A percentile compares a stretch with the other conserved stretches of the same genome.
Conservation (phyloP, 805 yeast genomes). For the Saccharomycopsis sp. region DNA sequence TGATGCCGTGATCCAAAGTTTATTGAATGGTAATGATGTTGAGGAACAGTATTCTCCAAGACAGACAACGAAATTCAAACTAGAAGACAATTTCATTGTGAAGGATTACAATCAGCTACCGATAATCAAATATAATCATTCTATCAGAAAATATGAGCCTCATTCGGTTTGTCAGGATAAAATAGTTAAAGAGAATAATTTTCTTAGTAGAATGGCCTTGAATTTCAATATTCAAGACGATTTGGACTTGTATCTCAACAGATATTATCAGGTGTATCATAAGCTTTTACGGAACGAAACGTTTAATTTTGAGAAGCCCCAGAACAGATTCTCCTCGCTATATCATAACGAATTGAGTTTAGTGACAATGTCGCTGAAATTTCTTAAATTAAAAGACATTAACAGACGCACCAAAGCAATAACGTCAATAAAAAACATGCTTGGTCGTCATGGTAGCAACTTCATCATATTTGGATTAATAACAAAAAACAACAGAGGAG, state of each 20-base stretch:
- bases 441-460: slow-evolving; percentile 75
- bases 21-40: slow-evolving; percentile 21
- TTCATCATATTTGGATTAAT: slow-evolving; percentile 78
- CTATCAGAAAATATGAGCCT: slow-evolving; percentile 53
- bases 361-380: slow-evolving; percentile 5
- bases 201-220: slow-evolving; percentile 8
- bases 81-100: slow-evolving; percentile 27
- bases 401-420: slow-evolving; percentile 31
- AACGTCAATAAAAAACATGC: slow-evolving; percentile 71
- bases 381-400: slow-evolving; percentile 21
- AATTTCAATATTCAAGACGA: slow-evolving; percentile 25
- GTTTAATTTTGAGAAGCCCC: slow-evolving; percentile 44
- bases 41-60: slow-evolving; percentile 2
- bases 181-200: slow-evolving; percentile 8
- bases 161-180: slow-evolving; percentile 12
- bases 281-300: slow-evolving; percentile 65
- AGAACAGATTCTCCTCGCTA: slow-evolving; percentile 29
- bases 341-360: slow-evolving; percentile 22
- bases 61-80: slow-evolving; percentile 10
- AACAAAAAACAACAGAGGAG: slow-evolving; percentile 54
- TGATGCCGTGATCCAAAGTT: slow-evolving; percentile 1
- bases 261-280: slow-evolving; percentile 63
- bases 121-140: slow-evolving; percentile 51
- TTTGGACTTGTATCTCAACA: slow-evolving; percentile 40
- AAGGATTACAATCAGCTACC: slow-evolving; percentile 62